A percentile compares a stretch with the other conserved stretches of the same genome.
These are phyloP conservation scores for Sclerotinia sclerotiorum DNA, from an alignment of 2,329 filamentous ascomycete genomes.

Conservation along the genomic window DNA sequence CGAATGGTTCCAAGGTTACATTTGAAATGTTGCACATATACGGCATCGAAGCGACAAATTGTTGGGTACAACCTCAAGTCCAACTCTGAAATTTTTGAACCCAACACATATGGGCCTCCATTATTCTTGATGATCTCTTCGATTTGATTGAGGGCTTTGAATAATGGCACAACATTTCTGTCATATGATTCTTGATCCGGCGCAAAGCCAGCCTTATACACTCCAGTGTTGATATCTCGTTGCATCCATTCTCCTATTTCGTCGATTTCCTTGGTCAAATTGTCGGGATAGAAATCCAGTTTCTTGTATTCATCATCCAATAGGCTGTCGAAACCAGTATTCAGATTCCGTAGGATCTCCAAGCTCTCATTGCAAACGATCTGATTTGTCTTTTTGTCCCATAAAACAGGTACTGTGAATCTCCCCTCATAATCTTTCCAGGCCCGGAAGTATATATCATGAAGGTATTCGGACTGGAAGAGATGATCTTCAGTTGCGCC, in stretches of 20 bases:
- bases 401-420: slow-evolving; percentile 67
- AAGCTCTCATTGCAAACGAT: slow-evolving; percentile 79
- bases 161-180: slow-evolving; percentile 65
- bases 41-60: slow-evolving; percentile 64
- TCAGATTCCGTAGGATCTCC: slow-evolving; percentile 80
- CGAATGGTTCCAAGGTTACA: slow-evolving; percentile 64
- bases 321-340: slow-evolving; percentile 49
- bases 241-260: slow-evolving; percentile 75
- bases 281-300: slow-evolving; percentile 18
- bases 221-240: slow-evolving; percentile 65
- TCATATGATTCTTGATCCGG: slow-evolving; percentile 80
- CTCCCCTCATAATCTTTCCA: slow-evolving; percentile 63
- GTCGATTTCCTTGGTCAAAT: slow-evolving; percentile 25
- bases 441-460: slow-evolving; percentile 64
- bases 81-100: slow-evolving; percentile 63
- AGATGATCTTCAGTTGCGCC: slow-evolving; percentile 23
- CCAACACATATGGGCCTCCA: slow-evolving; percentile 55
- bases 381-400: slow-evolving; percentile 55
- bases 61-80: slow-evolving; percentile 69
- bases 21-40: slow-evolving; percentile 64
- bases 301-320: slow-evolving; percentile 24
- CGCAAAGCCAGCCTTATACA: slow-evolving; percentile 77
- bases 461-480: slow-evolving; percentile 55
- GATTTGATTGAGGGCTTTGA: slow-evolving; percentile 71
- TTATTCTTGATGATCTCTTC: slow-evolving; percentile 62